These are phyloP conservation scores for Noccaea caerulescens DNA, from an alignment of 345 rosid genomes.

Conservation along the genomic window DNA sequence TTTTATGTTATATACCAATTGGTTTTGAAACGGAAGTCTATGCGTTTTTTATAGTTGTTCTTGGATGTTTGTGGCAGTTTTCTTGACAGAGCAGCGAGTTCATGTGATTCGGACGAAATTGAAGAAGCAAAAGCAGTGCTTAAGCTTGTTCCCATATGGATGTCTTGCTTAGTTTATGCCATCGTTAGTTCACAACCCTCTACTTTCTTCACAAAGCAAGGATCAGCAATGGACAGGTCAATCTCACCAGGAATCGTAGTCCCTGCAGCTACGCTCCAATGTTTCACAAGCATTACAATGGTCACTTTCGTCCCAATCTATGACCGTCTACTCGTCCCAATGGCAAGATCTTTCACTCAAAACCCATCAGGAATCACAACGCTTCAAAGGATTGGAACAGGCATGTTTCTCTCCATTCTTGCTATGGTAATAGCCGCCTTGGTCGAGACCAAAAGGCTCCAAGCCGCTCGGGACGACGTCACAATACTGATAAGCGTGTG, in stretches of 20 bases:
- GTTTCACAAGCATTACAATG: slow-evolving; percentile 45
- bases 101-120: slow-evolving; percentile 47
- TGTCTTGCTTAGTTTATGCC: slow-evolving; percentile 49
- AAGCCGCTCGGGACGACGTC: slow-evolving; percentile 30
- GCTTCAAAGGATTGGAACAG: slow-evolving; percentile 47
- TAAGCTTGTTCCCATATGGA: slow-evolving; percentile 57
- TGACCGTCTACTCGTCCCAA: slow-evolving; percentile 51
- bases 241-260: slow-evolving; percentile 43
- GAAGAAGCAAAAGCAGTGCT: slow-evolving; percentile 57
- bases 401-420: slow-evolving; percentile 35
- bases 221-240: slow-evolving; percentile 55
- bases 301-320: slow-evolving; percentile 53
- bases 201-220: slow-evolving; percentile 64
- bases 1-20: not conserved
- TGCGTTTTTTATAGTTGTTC: not conserved
- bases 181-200: slow-evolving; percentile 51
- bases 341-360: slow-evolving; percentile 35
- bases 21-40: not conserved
- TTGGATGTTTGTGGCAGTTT: slow-evolving; percentile 42
- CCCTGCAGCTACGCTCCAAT: slow-evolving; percentile 59
- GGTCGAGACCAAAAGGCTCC: slow-evolving; percentile 45
- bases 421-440: slow-evolving; percentile 46
- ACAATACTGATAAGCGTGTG: slow-evolving; percentile 40
- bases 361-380: slow-evolving; percentile 43
- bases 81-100: slow-evolving; percentile 52